Conservation (phyloP, 306 rosid genomes). For the Carpinus viminea region DNA sequence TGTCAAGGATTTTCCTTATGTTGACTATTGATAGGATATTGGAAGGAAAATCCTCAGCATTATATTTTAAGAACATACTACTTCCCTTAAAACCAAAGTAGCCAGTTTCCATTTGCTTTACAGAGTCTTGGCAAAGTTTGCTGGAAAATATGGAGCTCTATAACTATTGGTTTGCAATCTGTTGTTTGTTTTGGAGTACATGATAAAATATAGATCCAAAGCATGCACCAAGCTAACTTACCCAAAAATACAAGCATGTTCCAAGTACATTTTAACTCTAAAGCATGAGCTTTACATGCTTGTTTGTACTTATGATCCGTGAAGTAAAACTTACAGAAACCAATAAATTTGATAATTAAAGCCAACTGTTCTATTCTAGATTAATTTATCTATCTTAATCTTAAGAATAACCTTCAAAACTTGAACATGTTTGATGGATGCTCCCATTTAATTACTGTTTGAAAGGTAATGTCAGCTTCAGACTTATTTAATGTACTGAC, state of each 20-base stretch:
- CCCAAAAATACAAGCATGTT: too few species aligned
- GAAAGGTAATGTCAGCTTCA: not conserved
- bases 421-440: conserved; percentile 1
- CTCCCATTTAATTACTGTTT: conserved; percentile 7
- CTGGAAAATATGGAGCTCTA: not conserved
- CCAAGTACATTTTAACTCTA: not conserved
- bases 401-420: not conserved
- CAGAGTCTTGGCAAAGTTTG: not conserved
- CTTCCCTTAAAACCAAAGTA: not conserved
- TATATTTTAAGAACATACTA: not conserved
- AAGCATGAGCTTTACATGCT: not conserved
- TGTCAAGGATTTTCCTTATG: not conserved
- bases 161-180: not conserved
- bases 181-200: not conserved
- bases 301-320: not conserved
- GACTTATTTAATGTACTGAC: conserved; percentile 11
- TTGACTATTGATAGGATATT: not conserved
- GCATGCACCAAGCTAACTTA: not conserved
- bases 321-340: not conserved
- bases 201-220: not conserved
- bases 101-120: not conserved
- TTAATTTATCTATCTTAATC: not conserved
- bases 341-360: not conserved
- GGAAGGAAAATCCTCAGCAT: not conserved
- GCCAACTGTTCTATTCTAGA: not conserved